Conservation (phyloP, 495 filamentous ascomycete species). For the Diplogelasinospora grovesii region DNA sequence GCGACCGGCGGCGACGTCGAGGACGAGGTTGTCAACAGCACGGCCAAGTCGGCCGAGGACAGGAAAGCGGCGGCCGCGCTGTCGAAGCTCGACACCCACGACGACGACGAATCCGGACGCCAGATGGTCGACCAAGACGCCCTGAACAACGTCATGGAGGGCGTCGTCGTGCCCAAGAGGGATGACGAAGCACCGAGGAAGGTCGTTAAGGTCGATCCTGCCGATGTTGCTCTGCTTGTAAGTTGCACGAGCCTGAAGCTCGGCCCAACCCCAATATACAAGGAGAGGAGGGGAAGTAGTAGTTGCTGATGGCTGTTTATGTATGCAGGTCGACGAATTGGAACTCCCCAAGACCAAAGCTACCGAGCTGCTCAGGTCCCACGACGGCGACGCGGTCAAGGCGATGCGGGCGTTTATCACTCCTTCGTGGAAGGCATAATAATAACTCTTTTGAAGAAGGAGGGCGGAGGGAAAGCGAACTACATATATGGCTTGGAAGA, state of each 20-base stretch:
- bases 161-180: slow-evolving; percentile 26
- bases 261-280: too few species aligned
- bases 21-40: slow-evolving; percentile 53
- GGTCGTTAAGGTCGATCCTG: slow-evolving; percentile 44
- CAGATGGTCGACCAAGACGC: slow-evolving; percentile 74
- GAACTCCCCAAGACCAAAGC: slow-evolving; percentile 74
- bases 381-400: slow-evolving; percentile 68
- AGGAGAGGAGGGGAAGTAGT: background rate
- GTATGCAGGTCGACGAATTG: slow-evolving; percentile 77
- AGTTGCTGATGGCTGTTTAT: background rate
- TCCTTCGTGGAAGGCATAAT: background rate
- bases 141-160: slow-evolving; percentile 75
- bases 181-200: slow-evolving; percentile 34
- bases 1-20: slow-evolving; percentile 56
- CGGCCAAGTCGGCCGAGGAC: slow-evolving; percentile 70
- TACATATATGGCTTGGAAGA: too few species aligned
- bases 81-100: slow-evolving; percentile 59
- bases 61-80: slow-evolving; percentile 87
- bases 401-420: slow-evolving; percentile 57
- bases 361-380: slow-evolving; percentile 71
- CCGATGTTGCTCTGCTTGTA: slow-evolving; percentile 38
- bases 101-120: slow-evolving; percentile 49
- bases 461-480: too few species aligned
- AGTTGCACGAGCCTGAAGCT: slow-evolving; percentile 1
- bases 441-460: too few species aligned